Base-by-base conservation (phyloP, 192 early-diverging fungal species). In the Umbelopsis ramanniana region DNA sequence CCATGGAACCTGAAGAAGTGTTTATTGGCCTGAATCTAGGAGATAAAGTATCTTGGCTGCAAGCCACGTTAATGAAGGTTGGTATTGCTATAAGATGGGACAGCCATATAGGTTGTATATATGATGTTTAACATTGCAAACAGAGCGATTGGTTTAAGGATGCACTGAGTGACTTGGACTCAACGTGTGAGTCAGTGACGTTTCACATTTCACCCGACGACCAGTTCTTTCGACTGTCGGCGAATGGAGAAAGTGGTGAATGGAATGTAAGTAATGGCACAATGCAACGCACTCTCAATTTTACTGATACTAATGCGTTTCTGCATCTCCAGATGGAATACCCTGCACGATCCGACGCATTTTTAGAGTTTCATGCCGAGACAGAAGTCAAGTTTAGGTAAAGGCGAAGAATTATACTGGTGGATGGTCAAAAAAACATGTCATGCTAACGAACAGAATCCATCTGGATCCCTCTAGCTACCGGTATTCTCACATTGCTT, bases 141-240 rank as follows among this genome's bases (percentile, higher is more conserved):
- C 40, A 72, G 70, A 47, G 63, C 11, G 46, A 67, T 24, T 73
- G 72, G 72, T 67, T 73, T 15, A 52, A 67, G 40, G 52, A 43
- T 33, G 72, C 66, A n/a, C 37, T 73, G 38, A 53, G 38, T 24
- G 63, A 67, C 63, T 33, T 75, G 33, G 68, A 75, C 23, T 24
- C 26, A 4, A 60, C 69, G 2, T 70, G 60, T 40, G 50, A 75
- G 15, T 38, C 35, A 9, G 54, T 75, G n/a, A 70, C 57, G 21
- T 52, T 75, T 37, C 40, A 47, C 10, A 46, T 75, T n/a, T 70
- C 74, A 14, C 74, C 74, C 12, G 22, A 66, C 10, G 74, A 75
- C 29, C 57, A 55, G n/a, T 66, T 48, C 10, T 75, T 75, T 8
- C 46, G 19, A 21, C 54, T 75, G 21, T 5, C 57, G 6, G 68